Evolutionary conservation across 2,329 filamentous ascomycete species (phyloP).

Genomic region (Nemania bipapillata): DNA sequence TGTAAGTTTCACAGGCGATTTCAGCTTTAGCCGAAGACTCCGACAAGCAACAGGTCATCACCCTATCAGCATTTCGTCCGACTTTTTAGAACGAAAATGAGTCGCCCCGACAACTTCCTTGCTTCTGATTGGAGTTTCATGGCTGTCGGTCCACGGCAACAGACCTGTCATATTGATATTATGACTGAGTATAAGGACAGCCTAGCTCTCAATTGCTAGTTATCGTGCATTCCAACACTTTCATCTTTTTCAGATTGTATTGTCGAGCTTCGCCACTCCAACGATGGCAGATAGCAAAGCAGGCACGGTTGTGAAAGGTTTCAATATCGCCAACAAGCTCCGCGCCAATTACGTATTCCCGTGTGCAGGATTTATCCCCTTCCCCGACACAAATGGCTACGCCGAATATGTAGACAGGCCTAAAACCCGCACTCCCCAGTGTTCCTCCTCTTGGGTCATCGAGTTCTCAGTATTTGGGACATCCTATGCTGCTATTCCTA

Average conservation of each 20-base stretch:
- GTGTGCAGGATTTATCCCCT: slow-evolving; percentile 12
- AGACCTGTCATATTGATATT: no score
- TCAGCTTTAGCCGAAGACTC: no score
- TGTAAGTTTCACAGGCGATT: not conserved
- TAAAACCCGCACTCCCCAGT: slow-evolving; percentile 17
- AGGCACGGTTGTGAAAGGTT: slow-evolving; percentile 2
- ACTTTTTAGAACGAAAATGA: no score
- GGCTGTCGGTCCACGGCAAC: no score
- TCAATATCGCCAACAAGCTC: slow-evolving; percentile 17
- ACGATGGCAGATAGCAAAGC: slow-evolving; percentile 4
- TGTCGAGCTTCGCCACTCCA: slow-evolving; percentile 3
- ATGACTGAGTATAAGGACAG: not conserved
- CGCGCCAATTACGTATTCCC: slow-evolving; percentile 12
- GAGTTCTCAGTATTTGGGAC: slow-evolving; percentile 7
- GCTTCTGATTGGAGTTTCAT: no score
- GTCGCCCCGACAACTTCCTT: no score
- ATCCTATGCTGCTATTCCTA: slow-evolving; percentile 19
- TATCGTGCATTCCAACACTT: not conserved
- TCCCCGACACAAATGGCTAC: slow-evolving; percentile 15
- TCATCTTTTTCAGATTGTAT: not conserved
- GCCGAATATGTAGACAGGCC: slow-evolving; percentile 17
- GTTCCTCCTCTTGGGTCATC: slow-evolving; percentile 17
- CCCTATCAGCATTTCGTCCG: no score
- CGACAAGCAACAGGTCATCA: no score
- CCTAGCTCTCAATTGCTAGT: not conserved